Base-by-base conservation (phyloP, 345 rosid genomes). In the Ceriops zippeliana region DNA sequence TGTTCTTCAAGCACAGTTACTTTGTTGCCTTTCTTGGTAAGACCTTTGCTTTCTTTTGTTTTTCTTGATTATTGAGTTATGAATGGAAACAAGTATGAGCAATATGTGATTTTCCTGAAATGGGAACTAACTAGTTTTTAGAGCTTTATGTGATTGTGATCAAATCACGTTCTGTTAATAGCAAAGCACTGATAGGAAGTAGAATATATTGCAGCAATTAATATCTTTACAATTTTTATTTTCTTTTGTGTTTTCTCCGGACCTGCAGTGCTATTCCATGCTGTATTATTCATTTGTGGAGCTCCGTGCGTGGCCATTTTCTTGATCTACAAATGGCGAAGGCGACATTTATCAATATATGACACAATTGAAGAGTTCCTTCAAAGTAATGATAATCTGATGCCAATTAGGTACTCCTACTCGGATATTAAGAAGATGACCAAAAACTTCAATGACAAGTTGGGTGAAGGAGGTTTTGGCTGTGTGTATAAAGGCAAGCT, bases 361-460 rank as follows among this genome's bases (percentile, higher is more conserved):
- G 69, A 68, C 20, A 52, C 31, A 3, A 21, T 62, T 3, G 69
- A 68, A 31, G 68, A 68, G 8, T 74, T 74, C 20, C 69, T 74
- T 31, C 68, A 24, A 31, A 15, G 17, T 22, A 67, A 68, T 1
- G 57, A 62, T 34, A 22, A 68, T 22, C 42, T 74, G 9, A 62
- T 74, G 65, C 77, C 77, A 2, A 47, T 68, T 0, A 62, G 73
- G 35, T 74, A 74, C 53, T 63, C 75, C 15, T 71, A 32, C 16
- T 11, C 30, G 2, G 69, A 71, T 7, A 31, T 59, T 11, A n/a
- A 56, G 58, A 54, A 52, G 24, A 67, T 54, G 49, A 54, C 70
- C 19, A 7, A 35, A 17, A 34, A 49, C 4, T 67, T 67, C 38
- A 54, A 13, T 27, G 51, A 53, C 47, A 67, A 28, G 32, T 24